phyloP scores from a whole-genome alignment of 768 basidiomycete genomes.

The Hericium coralloides region DNA sequence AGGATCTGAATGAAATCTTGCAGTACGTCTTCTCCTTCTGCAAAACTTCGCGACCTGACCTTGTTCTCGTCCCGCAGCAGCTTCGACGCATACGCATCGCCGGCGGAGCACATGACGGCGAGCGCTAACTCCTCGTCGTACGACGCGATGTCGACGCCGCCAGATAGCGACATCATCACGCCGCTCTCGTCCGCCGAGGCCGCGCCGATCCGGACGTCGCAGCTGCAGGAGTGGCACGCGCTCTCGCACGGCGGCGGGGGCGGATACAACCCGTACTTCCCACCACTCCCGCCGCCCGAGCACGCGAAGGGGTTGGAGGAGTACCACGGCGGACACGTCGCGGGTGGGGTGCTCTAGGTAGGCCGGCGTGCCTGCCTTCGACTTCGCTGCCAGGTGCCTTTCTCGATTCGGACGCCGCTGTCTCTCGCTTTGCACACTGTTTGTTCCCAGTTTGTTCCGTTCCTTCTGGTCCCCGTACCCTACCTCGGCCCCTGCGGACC shows the following conservation, averaged over 20 bases:
- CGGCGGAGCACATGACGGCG: too few relatives aligned
- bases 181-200: slow-evolving; percentile 15
- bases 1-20: slow-evolving; percentile 12
- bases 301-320: slow-evolving; percentile 3
- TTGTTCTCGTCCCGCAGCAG: slow-evolving; percentile 5
- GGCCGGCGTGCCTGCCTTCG: not conserved
- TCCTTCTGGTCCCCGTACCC: too few relatives aligned
- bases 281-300: slow-evolving; percentile 10
- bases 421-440: too few relatives aligned
- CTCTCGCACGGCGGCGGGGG: slow-evolving; percentile 12
- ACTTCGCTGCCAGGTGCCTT: too few relatives aligned
- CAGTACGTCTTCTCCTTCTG: slow-evolving; percentile 4
- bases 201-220: slow-evolving; percentile 11
- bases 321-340: slow-evolving; percentile 12
- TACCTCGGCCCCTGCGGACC: too few relatives aligned
- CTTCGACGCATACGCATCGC: slow-evolving; percentile 3
- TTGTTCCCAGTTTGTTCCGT: too few relatives aligned
- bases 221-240: slow-evolving; percentile 15
- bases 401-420: too few relatives aligned
- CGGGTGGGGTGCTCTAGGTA: slow-evolving; percentile 7
- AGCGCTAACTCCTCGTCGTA: slow-evolving; percentile 4
- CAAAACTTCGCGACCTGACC: not conserved
- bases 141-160: slow-evolving; percentile 13
- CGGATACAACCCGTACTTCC: slow-evolving; percentile 15
- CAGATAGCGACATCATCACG: slow-evolving; percentile 15